Evolutionary conservation across 164 flowering plant species (phyloP).

Genomic region (Berberis vulgaris): DNA sequence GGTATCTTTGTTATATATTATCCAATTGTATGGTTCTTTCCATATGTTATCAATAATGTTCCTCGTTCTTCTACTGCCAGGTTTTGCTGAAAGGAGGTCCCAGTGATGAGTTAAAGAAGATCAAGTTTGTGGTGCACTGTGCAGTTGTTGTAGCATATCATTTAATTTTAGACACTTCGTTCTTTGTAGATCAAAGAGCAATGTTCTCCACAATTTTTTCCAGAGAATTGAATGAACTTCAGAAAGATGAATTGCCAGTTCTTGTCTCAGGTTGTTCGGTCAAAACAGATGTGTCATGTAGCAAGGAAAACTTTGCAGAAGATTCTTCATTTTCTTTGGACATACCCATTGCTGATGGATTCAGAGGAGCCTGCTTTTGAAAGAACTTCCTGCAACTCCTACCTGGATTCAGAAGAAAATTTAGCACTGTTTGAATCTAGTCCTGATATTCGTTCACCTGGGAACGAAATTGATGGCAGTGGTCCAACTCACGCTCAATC

Average conservation of each 20-base stretch:
- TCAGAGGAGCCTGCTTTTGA: conserved; percentile 9
- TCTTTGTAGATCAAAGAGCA: conserved; percentile 66
- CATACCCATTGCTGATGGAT: conserved; percentile 9
- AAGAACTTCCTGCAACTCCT: conserved; percentile 7
- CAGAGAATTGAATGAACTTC: conserved; percentile 14
- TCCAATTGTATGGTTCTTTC: no score
- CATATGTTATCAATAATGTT: no score
- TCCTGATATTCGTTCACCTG: background rate
- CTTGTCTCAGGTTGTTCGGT: background rate
- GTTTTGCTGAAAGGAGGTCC: conserved; percentile 83
- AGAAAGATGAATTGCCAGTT: conserved; percentile 11
- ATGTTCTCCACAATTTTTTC: conserved; percentile 54
- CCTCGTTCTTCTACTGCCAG: conserved; percentile 29
- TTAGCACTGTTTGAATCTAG: conserved; percentile 14
- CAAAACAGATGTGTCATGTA: background rate
- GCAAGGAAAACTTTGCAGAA: conserved; percentile 15
- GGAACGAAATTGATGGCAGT: conserved; percentile 1
- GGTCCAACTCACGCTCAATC: conserved; percentile 24
- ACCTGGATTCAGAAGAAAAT: conserved; percentile 12
- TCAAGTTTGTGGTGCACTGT: conserved; percentile 63
- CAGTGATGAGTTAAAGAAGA: conserved; percentile 73
- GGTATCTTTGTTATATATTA: no score
- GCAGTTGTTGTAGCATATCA: conserved; percentile 78
- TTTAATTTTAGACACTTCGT: conserved; percentile 74
- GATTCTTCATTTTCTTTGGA: conserved; percentile 16